A percentile compares a stretch with the other conserved stretches of the same genome.
These are phyloP conservation scores for Coniosporium apollinis DNA, from an alignment of 495 filamentous ascomycete species.

Conservation along the genomic window DNA sequence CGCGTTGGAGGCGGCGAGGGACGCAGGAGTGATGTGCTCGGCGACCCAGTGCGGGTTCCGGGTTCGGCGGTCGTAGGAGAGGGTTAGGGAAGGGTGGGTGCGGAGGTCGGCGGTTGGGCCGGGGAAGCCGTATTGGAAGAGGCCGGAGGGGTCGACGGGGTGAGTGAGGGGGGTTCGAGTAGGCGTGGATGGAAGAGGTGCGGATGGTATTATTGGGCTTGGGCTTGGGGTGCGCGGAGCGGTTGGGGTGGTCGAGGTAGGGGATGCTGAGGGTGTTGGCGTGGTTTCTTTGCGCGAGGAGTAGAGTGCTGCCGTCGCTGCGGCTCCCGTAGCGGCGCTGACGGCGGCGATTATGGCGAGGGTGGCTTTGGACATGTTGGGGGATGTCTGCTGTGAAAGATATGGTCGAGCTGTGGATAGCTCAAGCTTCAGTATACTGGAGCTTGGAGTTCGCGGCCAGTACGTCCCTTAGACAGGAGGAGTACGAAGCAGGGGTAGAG, in stretches of 20 bases:
- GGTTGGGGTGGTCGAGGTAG: slow-evolving; percentile 12
- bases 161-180: slow-evolving; percentile 24
- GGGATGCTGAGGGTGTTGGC: slow-evolving; percentile 20
- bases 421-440: too few relatives aligned
- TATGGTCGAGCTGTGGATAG: too few relatives aligned
- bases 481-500: too few relatives aligned
- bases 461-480: too few relatives aligned
- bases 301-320: slow-evolving; percentile 62
- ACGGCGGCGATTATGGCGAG: slow-evolving; percentile 76
- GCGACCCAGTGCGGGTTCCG: slow-evolving; percentile 91
- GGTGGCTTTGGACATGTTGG: slow-evolving; percentile 34
- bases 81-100: slow-evolving; percentile 53
- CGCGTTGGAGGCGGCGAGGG: slow-evolving; percentile 52
- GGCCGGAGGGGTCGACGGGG: slow-evolving; percentile 69
- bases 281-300: slow-evolving; percentile 35
- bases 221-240: slow-evolving; percentile 15
- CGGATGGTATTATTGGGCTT: slow-evolving; percentile 20
- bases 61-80: slow-evolving; percentile 76
- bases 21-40: slow-evolving; percentile 91
- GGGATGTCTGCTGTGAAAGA: too few relatives aligned
- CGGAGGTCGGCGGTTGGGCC: slow-evolving; percentile 77
- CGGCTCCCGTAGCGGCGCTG: slow-evolving; percentile 77
- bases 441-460: too few relatives aligned
- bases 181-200: slow-evolving; percentile 17
- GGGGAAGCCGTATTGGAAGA: slow-evolving; percentile 95